A percentile compares a stretch with the other conserved stretches of the same genome.
phyloP scores from a whole-genome alignment of 768 basidiomycete genomes.

The Crepidotus variabilis region DNA sequence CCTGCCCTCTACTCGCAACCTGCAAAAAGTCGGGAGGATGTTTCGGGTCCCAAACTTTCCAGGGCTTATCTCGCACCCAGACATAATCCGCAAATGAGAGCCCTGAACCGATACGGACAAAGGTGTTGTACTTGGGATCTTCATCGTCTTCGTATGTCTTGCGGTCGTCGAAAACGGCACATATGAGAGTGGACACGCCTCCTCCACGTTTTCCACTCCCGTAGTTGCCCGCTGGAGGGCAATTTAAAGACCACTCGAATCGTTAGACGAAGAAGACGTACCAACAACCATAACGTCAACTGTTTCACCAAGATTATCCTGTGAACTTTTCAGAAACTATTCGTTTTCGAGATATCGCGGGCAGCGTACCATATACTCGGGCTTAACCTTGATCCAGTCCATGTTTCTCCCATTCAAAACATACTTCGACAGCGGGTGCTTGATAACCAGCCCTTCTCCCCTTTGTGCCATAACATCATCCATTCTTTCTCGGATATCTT shows the following conservation, averaged over 20 bases:
- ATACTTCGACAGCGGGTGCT: slow-evolving; percentile 79
- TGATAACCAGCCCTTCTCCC: slow-evolving; percentile 93
- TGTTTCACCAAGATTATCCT: slow-evolving; percentile 92
- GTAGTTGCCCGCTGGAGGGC: slow-evolving; percentile 73
- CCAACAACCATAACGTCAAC: slow-evolving; percentile 91
- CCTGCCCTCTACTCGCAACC: slow-evolving; percentile 54
- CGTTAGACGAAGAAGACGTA: slow-evolving; percentile 25
- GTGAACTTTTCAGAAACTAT: not conserved
- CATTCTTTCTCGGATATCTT: slow-evolving; percentile 79
- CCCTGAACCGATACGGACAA: slow-evolving; percentile 89
- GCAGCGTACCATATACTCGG: slow-evolving; percentile 73
- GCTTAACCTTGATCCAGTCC: slow-evolving; percentile 95
- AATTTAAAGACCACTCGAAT: not conserved
- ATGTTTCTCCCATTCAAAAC: slow-evolving; percentile 81
- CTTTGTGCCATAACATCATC: slow-evolving; percentile 78
- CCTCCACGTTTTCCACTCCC: slow-evolving; percentile 85
- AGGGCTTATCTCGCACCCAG: slow-evolving; percentile 78
- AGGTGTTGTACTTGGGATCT: slow-evolving; percentile 74
- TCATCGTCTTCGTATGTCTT: slow-evolving; percentile 50
- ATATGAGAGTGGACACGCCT: slow-evolving; percentile 85
- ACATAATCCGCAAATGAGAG: slow-evolving; percentile 82
- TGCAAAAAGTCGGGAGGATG: slow-evolving; percentile 67
- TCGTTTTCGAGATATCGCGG: not conserved
- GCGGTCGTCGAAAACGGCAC: slow-evolving; percentile 82
- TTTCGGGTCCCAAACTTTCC: slow-evolving; percentile 77